Evolutionary conservation across 495 filamentous ascomycete species (phyloP).

Genomic region (Terfezia claveryi): DNA sequence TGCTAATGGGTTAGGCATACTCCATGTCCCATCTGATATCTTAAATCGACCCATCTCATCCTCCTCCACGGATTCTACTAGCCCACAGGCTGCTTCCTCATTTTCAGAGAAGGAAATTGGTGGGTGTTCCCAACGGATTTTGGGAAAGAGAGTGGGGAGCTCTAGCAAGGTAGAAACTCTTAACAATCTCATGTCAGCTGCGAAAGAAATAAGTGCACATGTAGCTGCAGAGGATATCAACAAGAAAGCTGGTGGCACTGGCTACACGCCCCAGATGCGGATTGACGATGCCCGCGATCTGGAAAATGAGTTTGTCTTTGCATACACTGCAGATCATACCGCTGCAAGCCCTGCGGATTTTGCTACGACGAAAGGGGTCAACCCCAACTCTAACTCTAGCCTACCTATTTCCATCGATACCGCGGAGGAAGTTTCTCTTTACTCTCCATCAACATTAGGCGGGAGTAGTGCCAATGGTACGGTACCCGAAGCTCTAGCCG

Average conservation of each 20-base stretch:
- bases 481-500: conserved; percentile 11
- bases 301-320: background rate
- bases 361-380: background rate
- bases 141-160: background rate
- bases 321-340: background rate
- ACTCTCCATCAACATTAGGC: background rate
- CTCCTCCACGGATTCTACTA: background rate
- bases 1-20: too few species aligned
- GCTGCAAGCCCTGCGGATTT: background rate
- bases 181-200: too few species aligned
- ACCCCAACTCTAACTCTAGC: background rate
- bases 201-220: background rate
- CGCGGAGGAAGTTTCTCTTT: conserved; percentile 1
- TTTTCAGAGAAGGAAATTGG: too few species aligned
- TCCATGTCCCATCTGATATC: background rate
- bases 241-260: background rate
- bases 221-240: background rate
- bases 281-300: background rate
- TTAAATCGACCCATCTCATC: background rate
- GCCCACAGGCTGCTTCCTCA: background rate
- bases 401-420: background rate
- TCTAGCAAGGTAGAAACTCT: too few species aligned
- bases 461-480: conserved; percentile 2
- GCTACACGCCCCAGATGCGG: background rate
- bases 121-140: background rate